phyloP scores from a whole-genome alignment of 176 grass and related monocot genomes.

The Eleusine indica region DNA sequence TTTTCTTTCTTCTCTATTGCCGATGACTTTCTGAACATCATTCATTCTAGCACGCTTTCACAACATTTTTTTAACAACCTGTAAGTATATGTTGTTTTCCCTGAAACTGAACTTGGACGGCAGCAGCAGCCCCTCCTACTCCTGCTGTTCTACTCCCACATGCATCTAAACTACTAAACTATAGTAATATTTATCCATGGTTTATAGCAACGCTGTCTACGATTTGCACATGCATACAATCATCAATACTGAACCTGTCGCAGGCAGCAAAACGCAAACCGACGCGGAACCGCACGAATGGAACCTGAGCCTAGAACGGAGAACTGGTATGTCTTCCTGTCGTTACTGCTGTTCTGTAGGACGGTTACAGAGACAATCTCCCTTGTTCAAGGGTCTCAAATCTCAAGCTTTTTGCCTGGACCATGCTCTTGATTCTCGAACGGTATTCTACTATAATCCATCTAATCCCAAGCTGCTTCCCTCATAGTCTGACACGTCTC shows the following conservation, averaged over 20 bases:
- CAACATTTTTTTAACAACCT: too few species aligned
- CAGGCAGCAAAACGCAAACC: constrained; percentile 10
- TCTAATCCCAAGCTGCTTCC: not conserved
- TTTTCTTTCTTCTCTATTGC: not conserved
- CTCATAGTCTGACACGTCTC: constrained; percentile 12
- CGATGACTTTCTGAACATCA: not conserved
- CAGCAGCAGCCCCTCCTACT: not conserved
- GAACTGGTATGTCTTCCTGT: constrained; percentile 20
- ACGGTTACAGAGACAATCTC: constrained; percentile 28
- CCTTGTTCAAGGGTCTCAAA: constrained; percentile 37
- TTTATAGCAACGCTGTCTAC: not conserved
- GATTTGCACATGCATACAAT: not conserved
- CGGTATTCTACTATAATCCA: constrained; percentile 15
- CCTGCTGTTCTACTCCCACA: not conserved
- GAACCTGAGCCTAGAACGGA: constrained; percentile 39
- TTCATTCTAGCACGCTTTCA: not conserved
- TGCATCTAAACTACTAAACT: not conserved
- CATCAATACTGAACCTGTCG: constrained; percentile 44
- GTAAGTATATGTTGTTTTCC: not conserved
- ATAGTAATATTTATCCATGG: not conserved
- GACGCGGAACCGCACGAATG: constrained; percentile 39
- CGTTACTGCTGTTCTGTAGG: constrained; percentile 14
- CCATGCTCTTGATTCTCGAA: constrained; percentile 37
- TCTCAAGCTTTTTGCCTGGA: constrained; percentile 8
- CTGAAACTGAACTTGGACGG: not conserved